Percentiles rank a stretch among this genome's conserved stretches.
Conservation (phyloP, 2,329 filamentous ascomycete genomes). For the Trichophyton benhamiae region DNA sequence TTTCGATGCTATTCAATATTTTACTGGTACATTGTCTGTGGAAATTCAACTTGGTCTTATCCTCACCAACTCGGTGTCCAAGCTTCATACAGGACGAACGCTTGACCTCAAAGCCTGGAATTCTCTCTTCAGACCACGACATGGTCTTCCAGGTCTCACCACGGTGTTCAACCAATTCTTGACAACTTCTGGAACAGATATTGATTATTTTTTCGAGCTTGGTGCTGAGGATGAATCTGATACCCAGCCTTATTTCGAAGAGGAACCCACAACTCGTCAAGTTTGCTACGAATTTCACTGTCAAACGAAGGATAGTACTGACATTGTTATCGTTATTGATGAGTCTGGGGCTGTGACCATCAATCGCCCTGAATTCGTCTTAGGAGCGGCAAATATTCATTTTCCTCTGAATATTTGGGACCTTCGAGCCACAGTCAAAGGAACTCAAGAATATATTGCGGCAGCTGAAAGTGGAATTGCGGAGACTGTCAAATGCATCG, state of each 20-base stretch:
- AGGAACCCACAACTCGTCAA: not conserved
- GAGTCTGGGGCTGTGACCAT: slow-evolving; percentile 22
- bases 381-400: slow-evolving; percentile 29
- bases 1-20: slow-evolving; percentile 25
- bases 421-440: slow-evolving; percentile 23
- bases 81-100: slow-evolving; percentile 12
- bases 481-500: slow-evolving; percentile 21
- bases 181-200: slow-evolving; percentile 30
- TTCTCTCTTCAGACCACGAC: slow-evolving; percentile 22
- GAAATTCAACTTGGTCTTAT: slow-evolving; percentile 29
- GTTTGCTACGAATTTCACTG: slow-evolving; percentile 32
- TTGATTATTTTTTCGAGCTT: slow-evolving; percentile 29
- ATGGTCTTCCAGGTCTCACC: slow-evolving; percentile 18
- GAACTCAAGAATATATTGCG: slow-evolving; percentile 17
- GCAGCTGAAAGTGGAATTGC: slow-evolving; percentile 19
- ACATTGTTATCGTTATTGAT: slow-evolving; percentile 25
- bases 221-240: slow-evolving; percentile 15
- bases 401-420: slow-evolving; percentile 32
- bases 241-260: not conserved
- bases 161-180: slow-evolving; percentile 27
- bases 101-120: slow-evolving; percentile 21
- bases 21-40: slow-evolving; percentile 25
- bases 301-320: slow-evolving; percentile 19
- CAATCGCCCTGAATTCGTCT: slow-evolving; percentile 16
- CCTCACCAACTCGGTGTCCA: slow-evolving; percentile 20